Evolutionary conservation across 108 stramenopile species (phyloP).

Genomic region (Skeletonema costatum): DNA sequence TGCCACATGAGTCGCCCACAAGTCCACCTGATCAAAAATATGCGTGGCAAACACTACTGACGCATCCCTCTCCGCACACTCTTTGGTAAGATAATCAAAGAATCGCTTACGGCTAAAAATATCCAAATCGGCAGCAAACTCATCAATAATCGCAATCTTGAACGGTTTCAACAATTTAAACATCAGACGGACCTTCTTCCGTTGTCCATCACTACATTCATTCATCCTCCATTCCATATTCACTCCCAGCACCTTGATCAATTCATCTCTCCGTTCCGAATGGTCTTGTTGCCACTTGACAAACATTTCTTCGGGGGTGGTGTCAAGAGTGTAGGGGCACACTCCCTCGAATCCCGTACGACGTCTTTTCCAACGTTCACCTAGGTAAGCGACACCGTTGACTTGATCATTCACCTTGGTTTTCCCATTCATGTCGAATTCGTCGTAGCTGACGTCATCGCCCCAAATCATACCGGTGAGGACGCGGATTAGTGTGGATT

Average conservation of each 20-base stretch:
- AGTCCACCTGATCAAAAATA: slow-evolving; percentile 96
- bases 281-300: slow-evolving; percentile 90
- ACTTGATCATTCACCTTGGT: slow-evolving; percentile 41
- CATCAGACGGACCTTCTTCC: slow-evolving; percentile 55
- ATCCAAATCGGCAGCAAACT: slow-evolving; percentile 96
- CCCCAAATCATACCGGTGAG: slow-evolving; percentile 83
- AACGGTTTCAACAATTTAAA: slow-evolving; percentile 50
- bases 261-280: slow-evolving; percentile 95
- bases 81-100: slow-evolving; percentile 89
- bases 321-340: slow-evolving; percentile 91
- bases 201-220: slow-evolving; percentile 65
- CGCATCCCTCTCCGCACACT: slow-evolving; percentile 85
- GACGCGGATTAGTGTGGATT: slow-evolving; percentile 91
- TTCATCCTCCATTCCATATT: slow-evolving; percentile 98
- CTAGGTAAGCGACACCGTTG: slow-evolving; percentile 91
- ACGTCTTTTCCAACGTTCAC: slow-evolving; percentile 98
- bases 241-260: slow-evolving; percentile 93
- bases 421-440: neutral
- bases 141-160: slow-evolving; percentile 76
- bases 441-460: neutral
- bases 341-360: slow-evolving; percentile 97
- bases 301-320: slow-evolving; percentile 96
- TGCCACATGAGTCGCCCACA: slow-evolving; percentile 51
- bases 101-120: slow-evolving; percentile 95
- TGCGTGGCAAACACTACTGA: slow-evolving; percentile 99